phyloP scores from a whole-genome alignment of 1,139 yeast genomes.

The Wickerhamomyces sp. region DNA sequence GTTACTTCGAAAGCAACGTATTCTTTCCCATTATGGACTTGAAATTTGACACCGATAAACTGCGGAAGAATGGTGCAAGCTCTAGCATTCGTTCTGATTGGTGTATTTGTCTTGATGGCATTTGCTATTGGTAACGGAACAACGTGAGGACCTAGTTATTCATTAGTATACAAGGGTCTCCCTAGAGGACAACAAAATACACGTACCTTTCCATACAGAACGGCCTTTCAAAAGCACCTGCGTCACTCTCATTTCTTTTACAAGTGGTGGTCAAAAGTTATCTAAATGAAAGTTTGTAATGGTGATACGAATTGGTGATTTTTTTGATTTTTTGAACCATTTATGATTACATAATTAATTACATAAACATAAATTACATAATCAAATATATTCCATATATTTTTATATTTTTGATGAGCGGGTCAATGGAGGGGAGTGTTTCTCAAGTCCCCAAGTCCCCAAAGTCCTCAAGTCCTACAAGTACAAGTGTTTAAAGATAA shows the following conservation, averaged over 20 bases:
- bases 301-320: too few relatives aligned
- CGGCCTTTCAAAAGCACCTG: conserved; percentile 49
- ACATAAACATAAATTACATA: too few relatives aligned
- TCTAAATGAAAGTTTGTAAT: too few relatives aligned
- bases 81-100: conserved; percentile 92
- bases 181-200: not conserved
- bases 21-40: conserved; percentile 93
- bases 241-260: conserved; percentile 58
- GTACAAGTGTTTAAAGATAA: too few relatives aligned
- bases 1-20: conserved; percentile 84
- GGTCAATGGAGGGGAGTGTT: too few relatives aligned
- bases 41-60: conserved; percentile 90
- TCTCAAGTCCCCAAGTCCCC: too few relatives aligned
- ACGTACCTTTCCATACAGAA: conserved; percentile 71
- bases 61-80: conserved; percentile 92
- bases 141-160: conserved; percentile 71
- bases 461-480: too few relatives aligned
- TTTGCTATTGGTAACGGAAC: conserved; percentile 90
- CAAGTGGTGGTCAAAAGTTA: too few relatives aligned
- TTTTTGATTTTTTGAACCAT: too few relatives aligned
- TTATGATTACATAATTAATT: too few relatives aligned
- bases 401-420: too few relatives aligned
- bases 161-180: conserved; percentile 15
- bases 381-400: too few relatives aligned
- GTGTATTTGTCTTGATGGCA: conserved; percentile 75